These are phyloP conservation scores for Aspergillus candidus DNA, from an alignment of 2,329 filamentous ascomycete species.

Conservation along the genomic window DNA sequence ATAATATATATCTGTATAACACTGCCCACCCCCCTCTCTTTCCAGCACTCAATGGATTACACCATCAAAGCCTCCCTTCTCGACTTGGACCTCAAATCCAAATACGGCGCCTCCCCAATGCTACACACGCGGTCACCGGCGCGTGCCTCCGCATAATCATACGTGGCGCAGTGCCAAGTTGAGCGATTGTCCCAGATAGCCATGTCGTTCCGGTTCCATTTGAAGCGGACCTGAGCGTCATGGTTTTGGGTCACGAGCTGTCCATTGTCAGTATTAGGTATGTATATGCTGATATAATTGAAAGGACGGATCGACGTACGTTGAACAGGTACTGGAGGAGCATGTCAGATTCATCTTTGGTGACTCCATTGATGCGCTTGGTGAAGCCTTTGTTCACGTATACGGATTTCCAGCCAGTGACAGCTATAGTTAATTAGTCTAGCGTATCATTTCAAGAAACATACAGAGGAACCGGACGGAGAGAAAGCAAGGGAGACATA, in stretches of 20 bases:
- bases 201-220: constrained; percentile 47
- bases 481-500: constrained; percentile 3
- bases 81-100: constrained; percentile 38
- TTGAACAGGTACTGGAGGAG: constrained; percentile 40
- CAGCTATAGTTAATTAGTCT: constrained; percentile 25
- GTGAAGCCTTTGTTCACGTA: constrained; percentile 42
- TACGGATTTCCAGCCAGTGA: constrained; percentile 57
- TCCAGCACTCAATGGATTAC: background rate
- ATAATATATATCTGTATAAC: too few relatives aligned
- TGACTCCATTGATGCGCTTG: constrained; percentile 41
- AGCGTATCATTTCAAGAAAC: background rate
- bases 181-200: constrained; percentile 21
- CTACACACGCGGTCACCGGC: constrained; percentile 47
- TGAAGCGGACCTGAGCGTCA: constrained; percentile 46
- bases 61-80: constrained; percentile 32
- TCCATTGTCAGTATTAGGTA: background rate
- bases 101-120: constrained; percentile 48
- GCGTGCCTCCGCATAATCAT: constrained; percentile 33
- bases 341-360: constrained; percentile 39
- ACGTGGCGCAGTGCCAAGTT: constrained; percentile 41
- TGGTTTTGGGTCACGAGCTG: constrained; percentile 43
- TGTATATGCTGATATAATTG: too few relatives aligned
- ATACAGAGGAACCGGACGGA: background rate
- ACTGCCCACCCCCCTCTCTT: too few relatives aligned
- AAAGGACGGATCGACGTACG: constrained; percentile 12